Evolutionary conservation across 1,284 basidiomycete species (phyloP), one percentile per base, ranked within the genome.

Genomic region (Albatrellus sp.): DNA sequence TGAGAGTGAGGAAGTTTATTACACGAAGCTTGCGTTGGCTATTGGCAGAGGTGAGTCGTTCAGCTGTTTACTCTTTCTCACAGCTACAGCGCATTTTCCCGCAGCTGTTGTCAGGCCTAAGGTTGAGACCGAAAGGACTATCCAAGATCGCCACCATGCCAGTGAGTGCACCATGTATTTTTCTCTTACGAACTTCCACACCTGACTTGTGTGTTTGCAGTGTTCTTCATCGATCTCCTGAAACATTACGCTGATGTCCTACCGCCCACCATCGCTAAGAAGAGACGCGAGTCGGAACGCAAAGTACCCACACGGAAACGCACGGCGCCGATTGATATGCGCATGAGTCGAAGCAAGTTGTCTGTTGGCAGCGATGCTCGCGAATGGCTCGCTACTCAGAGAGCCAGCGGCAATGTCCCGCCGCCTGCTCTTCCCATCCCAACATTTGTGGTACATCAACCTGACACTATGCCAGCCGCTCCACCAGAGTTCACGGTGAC

Each of bases 251-350:
- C 72, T 13, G 68, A 67, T 3, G 73, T 96, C 45, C 69, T 97
- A 45, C 90, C 92, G 0, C 75, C 80, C 0, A 77, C 91, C 0
- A 78, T 96, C 47, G 69, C 75, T 41, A 79, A 78, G 57, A 94
- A 93, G 69, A 86, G 84, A 53, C 77, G 79, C 36, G 90, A 94
- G 56, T 80, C 83, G 0, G 88, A 89, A 53, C 79, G 90, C 40
- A 80, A 78, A 47, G 69, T 85, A 44, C 90, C 89, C 5, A 59
- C 79, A 17, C 75, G 91, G 37, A 94, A 93, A 58, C 82, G 89
- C 43, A 94, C 92, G 1, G 82, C 83, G 0, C 83, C 85, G 0
- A 69, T 96, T 37, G 93, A 97, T 62, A 82, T 92, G 77, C 80
- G 90, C 40, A 72, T 89, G 60, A 84, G 77, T 54, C 71, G 89